Conservation (phyloP, 2,329 filamentous ascomycete species). For the Talaromyces sp. region DNA sequence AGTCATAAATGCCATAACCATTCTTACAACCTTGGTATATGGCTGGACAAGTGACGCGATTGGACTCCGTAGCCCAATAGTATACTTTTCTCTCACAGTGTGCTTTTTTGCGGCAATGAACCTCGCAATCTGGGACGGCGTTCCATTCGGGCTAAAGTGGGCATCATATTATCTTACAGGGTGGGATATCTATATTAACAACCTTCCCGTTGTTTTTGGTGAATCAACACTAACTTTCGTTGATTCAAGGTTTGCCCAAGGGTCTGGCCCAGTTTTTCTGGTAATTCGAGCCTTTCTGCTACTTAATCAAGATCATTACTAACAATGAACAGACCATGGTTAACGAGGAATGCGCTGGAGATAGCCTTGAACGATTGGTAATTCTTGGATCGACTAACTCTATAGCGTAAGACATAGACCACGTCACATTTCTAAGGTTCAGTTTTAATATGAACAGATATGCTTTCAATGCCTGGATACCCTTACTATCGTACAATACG, state of each 20-base stretch:
- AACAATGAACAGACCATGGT: slow-evolving; percentile 4
- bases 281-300: background rate
- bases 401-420: background rate
- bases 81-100: slow-evolving; percentile 5
- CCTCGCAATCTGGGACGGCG: slow-evolving; percentile 4
- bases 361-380: slow-evolving; percentile 7
- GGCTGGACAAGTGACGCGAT: slow-evolving; percentile 8
- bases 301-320: background rate
- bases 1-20: slow-evolving; percentile 4
- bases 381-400: slow-evolving; percentile 9
- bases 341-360: slow-evolving; percentile 6
- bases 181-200: background rate
- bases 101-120: slow-evolving; percentile 7
- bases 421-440: background rate
- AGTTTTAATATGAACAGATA: background rate
- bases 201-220: background rate
- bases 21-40: slow-evolving; percentile 3
- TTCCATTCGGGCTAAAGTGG: slow-evolving; percentile 7
- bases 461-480: slow-evolving; percentile 8
- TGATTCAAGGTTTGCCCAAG: slow-evolving; percentile 3
- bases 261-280: slow-evolving; percentile 5
- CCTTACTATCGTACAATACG: slow-evolving; percentile 4
- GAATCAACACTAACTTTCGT: background rate
- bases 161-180: slow-evolving; percentile 7
- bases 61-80: slow-evolving; percentile 4